Evolutionary conservation across 176 grass and related monocot genomes (phyloP).

Genomic region (Thinopyrum elongatum): DNA sequence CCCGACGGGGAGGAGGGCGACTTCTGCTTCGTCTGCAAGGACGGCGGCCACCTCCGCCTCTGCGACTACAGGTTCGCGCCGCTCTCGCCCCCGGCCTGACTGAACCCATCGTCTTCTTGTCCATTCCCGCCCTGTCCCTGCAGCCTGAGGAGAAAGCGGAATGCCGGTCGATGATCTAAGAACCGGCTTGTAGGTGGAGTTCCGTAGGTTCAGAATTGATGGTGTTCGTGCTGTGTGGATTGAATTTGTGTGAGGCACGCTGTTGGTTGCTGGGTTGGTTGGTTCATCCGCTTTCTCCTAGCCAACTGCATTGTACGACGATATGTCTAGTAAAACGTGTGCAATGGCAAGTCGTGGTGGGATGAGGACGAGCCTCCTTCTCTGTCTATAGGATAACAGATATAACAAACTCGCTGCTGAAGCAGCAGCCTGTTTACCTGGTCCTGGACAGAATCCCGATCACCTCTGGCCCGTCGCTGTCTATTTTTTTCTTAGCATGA

Average conservation of each 20-base stretch:
- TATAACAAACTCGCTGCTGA: too few species aligned
- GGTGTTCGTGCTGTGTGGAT: too few species aligned
- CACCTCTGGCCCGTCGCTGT: background rate
- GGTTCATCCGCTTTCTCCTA: background rate
- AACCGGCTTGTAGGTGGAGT: background rate
- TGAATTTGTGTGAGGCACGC: too few species aligned
- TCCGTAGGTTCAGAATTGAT: background rate
- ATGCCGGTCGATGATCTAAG: background rate
- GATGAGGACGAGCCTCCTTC: background rate
- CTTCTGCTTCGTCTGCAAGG: conserved; percentile 53
- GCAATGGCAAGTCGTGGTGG: background rate
- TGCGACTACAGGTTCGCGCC: conserved; percentile 45
- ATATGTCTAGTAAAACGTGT: background rate
- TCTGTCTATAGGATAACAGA: too few species aligned
- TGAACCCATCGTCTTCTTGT: background rate
- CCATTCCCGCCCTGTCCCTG: background rate
- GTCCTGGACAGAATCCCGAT: background rate
- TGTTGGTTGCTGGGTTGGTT: background rate
- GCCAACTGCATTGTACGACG: background rate
- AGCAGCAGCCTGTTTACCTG: too few species aligned
- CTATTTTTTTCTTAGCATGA: too few species aligned
- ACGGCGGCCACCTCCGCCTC: conserved; percentile 43
- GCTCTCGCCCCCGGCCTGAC: background rate
- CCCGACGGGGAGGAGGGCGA: conserved; percentile 25
- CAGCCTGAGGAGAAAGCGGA: background rate